These are phyloP conservation scores for Podaxis carcinomalis DNA, from an alignment of 768 basidiomycete genomes.

Conservation along the genomic window DNA sequence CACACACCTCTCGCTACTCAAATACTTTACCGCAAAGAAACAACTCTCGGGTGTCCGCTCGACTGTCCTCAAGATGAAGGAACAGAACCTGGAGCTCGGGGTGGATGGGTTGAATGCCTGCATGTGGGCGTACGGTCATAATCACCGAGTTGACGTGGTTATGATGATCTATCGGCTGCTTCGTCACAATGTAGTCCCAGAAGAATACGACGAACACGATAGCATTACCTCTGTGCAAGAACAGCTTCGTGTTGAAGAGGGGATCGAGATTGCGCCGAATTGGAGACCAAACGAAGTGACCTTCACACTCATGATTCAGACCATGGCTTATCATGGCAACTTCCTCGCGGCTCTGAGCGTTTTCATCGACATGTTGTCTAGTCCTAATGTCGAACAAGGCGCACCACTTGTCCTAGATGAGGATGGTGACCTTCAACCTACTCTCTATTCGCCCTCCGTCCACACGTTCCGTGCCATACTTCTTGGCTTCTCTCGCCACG, in stretches of 20 bases:
- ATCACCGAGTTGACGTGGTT: constrained; percentile 50
- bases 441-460: constrained; percentile 38
- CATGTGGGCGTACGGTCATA: constrained; percentile 63
- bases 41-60: constrained; percentile 52
- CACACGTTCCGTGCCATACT: constrained; percentile 69
- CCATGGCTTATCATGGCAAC: constrained; percentile 67
- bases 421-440: constrained; percentile 21
- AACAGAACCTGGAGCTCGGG: constrained; percentile 47
- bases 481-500: constrained; percentile 68
- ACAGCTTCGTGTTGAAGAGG: constrained; percentile 39
- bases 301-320: constrained; percentile 66
- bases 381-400: constrained; percentile 33
- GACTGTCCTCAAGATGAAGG: constrained; percentile 47
- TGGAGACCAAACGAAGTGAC: constrained; percentile 61
- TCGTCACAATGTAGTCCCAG: constrained; percentile 44
- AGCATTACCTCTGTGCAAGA: constrained; percentile 29
- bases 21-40: constrained; percentile 44
- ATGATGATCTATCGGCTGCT: constrained; percentile 60
- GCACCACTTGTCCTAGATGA: constrained; percentile 24
- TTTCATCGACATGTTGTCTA: constrained; percentile 65
- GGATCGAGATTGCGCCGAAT: constrained; percentile 36
- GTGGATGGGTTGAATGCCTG: constrained; percentile 67
- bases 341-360: constrained; percentile 49
- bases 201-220: constrained; percentile 27
- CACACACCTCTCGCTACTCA: constrained; percentile 57